Evolutionary conservation across 345 rosid species (phyloP).

Genomic region (Trapa incisa): DNA sequence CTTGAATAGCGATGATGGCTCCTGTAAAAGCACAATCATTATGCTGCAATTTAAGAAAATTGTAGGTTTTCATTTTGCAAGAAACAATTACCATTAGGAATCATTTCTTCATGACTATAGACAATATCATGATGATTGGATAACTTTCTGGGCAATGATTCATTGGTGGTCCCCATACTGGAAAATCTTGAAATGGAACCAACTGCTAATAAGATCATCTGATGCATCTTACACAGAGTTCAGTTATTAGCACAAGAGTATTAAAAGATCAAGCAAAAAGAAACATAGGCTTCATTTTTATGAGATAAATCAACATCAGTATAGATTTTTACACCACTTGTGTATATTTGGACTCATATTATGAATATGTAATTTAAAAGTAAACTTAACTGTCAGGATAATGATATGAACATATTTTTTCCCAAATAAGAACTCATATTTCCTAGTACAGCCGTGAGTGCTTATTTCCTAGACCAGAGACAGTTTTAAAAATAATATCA

Average conservation of each 20-base stretch:
- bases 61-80: slow-evolving; percentile 6
- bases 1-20: slow-evolving; percentile 77
- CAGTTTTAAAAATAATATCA: not conserved
- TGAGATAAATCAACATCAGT: not conserved
- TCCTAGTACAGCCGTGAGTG: not conserved
- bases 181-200: slow-evolving; percentile 41
- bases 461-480: not conserved
- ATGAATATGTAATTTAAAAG: not conserved
- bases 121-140: slow-evolving; percentile 26
- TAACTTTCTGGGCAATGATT: slow-evolving; percentile 21
- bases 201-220: slow-evolving; percentile 57
- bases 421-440: not conserved
- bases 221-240: slow-evolving; percentile 12
- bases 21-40: slow-evolving; percentile 31
- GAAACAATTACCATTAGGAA: slow-evolving; percentile 57
- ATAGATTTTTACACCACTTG: not conserved
- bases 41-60: slow-evolving; percentile 13
- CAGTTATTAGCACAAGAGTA: slow-evolving; percentile 1
- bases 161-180: slow-evolving; percentile 25
- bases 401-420: not conserved
- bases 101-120: slow-evolving; percentile 32
- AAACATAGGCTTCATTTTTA: not conserved
- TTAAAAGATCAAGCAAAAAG: not conserved
- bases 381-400: not conserved
- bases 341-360: not conserved